Base-by-base conservation (phyloP, 2,329 filamentous ascomycete genomes). In the Arthroderma sp. region DNA sequence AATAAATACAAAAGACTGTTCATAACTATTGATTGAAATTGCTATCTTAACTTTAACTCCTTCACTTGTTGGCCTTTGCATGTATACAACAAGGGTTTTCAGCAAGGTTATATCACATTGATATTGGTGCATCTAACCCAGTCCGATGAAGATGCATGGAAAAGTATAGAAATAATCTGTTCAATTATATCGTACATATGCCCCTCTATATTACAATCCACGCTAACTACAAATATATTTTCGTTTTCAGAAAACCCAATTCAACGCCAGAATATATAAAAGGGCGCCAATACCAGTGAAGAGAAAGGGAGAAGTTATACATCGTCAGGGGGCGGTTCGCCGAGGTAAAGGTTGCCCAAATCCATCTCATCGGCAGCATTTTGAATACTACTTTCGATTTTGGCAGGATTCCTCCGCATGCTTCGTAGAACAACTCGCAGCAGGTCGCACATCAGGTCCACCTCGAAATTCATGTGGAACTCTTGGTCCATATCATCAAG, bases 401-500 rank as follows among this genome's bases (percentile, higher is more conserved):
- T 65, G 2, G 66, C 25, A 11, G 58, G 61, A 21, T 65, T 63
- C 35, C 58, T 58, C 28, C 64, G 63, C 21, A 67, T 67, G 54
- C 68, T 70, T 21, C 68, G 65, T 60, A 76, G 66, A 31, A 76
- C 70, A 15, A 73, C 64, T 25, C 72, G 67, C 8, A 76, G 62
- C 15, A 76, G 63, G 58, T 71, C 70, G 4, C 66, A 65, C 65
- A 76, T 66, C 39, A 75, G 70, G 43, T 74, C 71, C n/a, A 76
- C 63, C 58, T 75, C 67, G 54, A 74, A 70, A 35, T 69, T 65
- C 57, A 71, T 65, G 41, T 66, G 68, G 54, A 74, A 71, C 5
- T 66, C 63, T 5, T 67, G 66, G 44, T 70, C 70, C 19, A 74
- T 65, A 25, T 71, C 66, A 4, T 73, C 67, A 17, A 72, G 38